Evolutionary conservation across 768 basidiomycete genomes (phyloP).

Genomic region (Boletus rubescentipes): DNA sequence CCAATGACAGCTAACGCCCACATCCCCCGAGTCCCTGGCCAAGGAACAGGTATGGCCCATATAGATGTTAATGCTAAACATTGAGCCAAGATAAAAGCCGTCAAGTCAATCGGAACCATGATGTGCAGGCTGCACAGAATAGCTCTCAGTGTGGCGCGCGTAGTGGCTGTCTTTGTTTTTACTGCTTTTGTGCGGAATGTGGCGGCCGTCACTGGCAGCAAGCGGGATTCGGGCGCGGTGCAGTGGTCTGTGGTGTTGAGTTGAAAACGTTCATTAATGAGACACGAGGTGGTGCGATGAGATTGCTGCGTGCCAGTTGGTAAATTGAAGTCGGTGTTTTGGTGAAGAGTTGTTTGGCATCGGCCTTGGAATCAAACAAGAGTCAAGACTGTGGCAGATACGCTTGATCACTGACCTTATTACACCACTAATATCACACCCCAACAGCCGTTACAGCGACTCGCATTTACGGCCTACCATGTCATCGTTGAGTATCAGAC

Average conservation of each 20-base stretch:
- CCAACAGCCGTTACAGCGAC: background rate
- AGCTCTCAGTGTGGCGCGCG: background rate
- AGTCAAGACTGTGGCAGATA: background rate
- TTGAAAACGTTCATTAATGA: background rate
- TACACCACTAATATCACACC: background rate
- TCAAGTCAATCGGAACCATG: background rate
- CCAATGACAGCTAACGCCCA: background rate
- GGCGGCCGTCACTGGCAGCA: background rate
- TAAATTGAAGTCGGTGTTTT: no score
- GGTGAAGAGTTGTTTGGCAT: conserved; percentile 28
- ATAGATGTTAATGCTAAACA: background rate
- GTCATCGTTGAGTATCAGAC: conserved; percentile 32
- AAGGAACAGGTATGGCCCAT: background rate
- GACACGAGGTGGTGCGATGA: background rate
- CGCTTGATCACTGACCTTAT: background rate
- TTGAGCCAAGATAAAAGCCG: background rate
- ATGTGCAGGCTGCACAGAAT: background rate
- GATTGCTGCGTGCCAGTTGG: background rate
- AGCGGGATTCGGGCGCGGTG: background rate
- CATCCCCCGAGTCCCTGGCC: background rate
- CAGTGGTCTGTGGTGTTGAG: background rate
- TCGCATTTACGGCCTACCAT: conserved; percentile 7
- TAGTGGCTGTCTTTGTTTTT: background rate
- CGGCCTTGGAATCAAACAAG: conserved; percentile 29
- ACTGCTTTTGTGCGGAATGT: background rate